Evolutionary conservation across 2,329 filamentous ascomycete genomes (phyloP), one percentile per base, ranked within the genome.

Genomic region (Massarina eburnea): DNA sequence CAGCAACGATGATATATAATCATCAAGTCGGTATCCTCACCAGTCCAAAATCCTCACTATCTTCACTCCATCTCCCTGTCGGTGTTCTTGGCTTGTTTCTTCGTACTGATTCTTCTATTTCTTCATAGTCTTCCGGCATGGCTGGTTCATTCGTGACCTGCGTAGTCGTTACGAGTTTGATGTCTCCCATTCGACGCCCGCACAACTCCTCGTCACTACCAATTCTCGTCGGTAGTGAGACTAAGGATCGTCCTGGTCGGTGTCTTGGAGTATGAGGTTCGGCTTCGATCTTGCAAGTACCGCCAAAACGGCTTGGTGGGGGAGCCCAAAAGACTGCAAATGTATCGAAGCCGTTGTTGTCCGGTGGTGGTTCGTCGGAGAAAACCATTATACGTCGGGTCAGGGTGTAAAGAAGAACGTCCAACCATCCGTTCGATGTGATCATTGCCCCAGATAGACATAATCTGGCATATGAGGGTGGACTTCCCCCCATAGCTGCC

Each of bases 381-480:
- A 78, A 69, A 29, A 83, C 73, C 51, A 83, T 73, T 37, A 78
- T 77, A 44, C 76, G 76, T 12, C 81, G 75, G 0, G 81, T 83
- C 4, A 81, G 64, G 0, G 79, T 79, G 67, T 83, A 84, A 3
- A 84, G 71, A 2, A 81, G 59, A 10, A 80, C 79, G 57, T 84
- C 80, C 17, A 83, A 75, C 67, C 80, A 76, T 15, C 81, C 81
- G 46, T 80, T 83, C 24, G 75, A 79, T 2, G 79, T 79, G 46
- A 83, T 80, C 55, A 83, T 70, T 4, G 78, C 74, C 24, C 79
- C 81, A 0, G 78, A 74, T 17, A 78, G 68, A 55, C 76, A 79
- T 41, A 80, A 74, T 48, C 76, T 76, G 14, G 72, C 71, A 3
- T 67, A 59, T 17, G 71, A 71, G 14, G 72, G 70, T 18, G 71